Conservation (phyloP, 257 asterid species). For the Primulina huaijiensis region DNA sequence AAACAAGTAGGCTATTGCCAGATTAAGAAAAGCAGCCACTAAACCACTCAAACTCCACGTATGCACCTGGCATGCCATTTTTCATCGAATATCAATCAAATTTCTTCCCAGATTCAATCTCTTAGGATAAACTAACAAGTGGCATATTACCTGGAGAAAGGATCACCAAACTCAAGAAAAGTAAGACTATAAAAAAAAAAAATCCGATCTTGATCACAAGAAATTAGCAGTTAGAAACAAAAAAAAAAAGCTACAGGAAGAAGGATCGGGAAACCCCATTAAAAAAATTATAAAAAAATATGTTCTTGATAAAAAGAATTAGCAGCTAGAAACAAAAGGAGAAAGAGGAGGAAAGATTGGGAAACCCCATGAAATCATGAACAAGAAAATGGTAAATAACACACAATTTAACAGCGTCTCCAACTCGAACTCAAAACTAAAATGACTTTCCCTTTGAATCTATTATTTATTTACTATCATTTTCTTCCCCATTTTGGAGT, state of each 20-base stretch:
- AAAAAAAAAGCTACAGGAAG: slow-evolving; percentile 9
- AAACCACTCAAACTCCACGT: slow-evolving; percentile 73
- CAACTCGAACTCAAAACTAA: neutral
- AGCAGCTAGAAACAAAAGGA: slow-evolving; percentile 3
- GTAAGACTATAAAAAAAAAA: neutral
- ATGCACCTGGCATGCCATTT: slow-evolving; percentile 63
- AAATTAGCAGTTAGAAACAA: slow-evolving; percentile 2
- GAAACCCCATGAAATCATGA: neutral
- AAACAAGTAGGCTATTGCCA: slow-evolving; percentile 61
- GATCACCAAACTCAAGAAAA: neutral
- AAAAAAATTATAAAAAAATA: neutral
- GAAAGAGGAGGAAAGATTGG: neutral
- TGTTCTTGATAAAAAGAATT: neutral
- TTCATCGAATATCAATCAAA: neutral
- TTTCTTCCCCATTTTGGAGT: too few species aligned
- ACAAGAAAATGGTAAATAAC: neutral
- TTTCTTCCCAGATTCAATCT: slow-evolving; percentile 28
- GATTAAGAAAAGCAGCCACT: slow-evolving; percentile 83
- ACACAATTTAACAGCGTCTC: neutral
- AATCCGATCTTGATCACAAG: slow-evolving; percentile 18
- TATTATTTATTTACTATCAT: too few species aligned
- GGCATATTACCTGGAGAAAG: neutral
- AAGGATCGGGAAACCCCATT: slow-evolving; percentile 23
- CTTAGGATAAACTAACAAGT: slow-evolving; percentile 18
- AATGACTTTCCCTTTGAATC: too few species aligned